Conservation (phyloP, 768 basidiomycete species). For the Psilocybe azurescens region DNA sequence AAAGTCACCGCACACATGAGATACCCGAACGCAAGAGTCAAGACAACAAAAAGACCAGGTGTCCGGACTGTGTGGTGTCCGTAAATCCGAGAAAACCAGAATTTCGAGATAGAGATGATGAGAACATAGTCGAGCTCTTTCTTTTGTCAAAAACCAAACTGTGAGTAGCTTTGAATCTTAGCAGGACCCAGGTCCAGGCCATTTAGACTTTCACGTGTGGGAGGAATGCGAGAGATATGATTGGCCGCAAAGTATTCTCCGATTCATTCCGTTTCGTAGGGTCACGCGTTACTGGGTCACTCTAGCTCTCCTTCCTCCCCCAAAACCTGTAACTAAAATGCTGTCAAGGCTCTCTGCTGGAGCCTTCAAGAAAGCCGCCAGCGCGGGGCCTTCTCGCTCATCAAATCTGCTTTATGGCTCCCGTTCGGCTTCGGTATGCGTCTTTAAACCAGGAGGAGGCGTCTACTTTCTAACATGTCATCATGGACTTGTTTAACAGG, state of each 20-base stretch:
- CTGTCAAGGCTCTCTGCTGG: conserved; percentile 81
- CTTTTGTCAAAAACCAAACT: too few species aligned
- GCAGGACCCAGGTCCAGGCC: neutral
- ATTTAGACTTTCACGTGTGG: conserved; percentile 24
- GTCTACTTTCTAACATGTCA: conserved; percentile 6
- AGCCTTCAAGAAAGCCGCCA: conserved; percentile 65
- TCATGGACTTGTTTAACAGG: conserved; percentile 43
- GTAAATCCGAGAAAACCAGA: neutral
- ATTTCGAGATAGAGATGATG: neutral
- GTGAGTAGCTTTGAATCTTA: too few species aligned
- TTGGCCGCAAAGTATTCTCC: conserved; percentile 43
- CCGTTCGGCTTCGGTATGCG: conserved; percentile 57
- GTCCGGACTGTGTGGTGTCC: neutral
- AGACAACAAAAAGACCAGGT: neutral
- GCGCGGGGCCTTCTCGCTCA: conserved; percentile 50
- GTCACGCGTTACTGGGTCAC: conserved; percentile 52
- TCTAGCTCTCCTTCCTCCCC: conserved; percentile 41
- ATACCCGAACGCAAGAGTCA: neutral
- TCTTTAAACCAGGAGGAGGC: conserved; percentile 7
- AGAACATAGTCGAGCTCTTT: too few species aligned
- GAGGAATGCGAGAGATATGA: conserved; percentile 31
- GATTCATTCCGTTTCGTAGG: conserved; percentile 50
- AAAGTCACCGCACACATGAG: too few species aligned
- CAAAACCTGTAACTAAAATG: conserved; percentile 68
- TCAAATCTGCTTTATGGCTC: conserved; percentile 44